Evolutionary conservation across 805 yeast species (phyloP).

Genomic region (Ogataea ramenticola): DNA sequence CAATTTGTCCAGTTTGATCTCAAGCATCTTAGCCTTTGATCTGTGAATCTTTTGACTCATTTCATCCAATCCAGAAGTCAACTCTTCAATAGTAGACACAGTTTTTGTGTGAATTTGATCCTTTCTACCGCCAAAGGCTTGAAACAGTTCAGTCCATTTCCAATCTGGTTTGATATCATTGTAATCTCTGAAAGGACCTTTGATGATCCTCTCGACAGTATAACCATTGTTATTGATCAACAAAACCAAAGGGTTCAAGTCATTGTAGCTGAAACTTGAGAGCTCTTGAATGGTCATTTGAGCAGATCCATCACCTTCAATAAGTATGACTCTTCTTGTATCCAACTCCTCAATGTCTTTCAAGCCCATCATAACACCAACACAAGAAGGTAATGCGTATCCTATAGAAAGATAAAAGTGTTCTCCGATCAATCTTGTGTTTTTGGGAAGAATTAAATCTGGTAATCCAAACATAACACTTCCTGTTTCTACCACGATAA

Average conservation of each 20-base stretch:
- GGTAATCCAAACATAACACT: slow-evolving; percentile 37
- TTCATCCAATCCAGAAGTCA: slow-evolving; percentile 28
- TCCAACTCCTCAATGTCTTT: slow-evolving; percentile 27
- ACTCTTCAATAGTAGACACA: slow-evolving; percentile 31
- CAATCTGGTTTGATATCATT: slow-evolving; percentile 41
- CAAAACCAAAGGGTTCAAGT: slow-evolving; percentile 34
- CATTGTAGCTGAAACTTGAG: slow-evolving; percentile 33
- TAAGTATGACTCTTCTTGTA: slow-evolving; percentile 31
- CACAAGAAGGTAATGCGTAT: slow-evolving; percentile 42
- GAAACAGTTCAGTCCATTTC: slow-evolving; percentile 64
- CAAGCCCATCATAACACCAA: slow-evolving; percentile 39
- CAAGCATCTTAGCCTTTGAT: slow-evolving; percentile 43
- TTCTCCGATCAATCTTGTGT: slow-evolving; percentile 30
- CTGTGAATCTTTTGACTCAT: slow-evolving; percentile 23
- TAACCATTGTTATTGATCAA: slow-evolving; percentile 45
- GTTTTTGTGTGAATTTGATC: slow-evolving; percentile 24
- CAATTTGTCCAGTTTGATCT: slow-evolving; percentile 48
- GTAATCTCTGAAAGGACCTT: slow-evolving; percentile 41
- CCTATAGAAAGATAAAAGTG: slow-evolving; percentile 45
- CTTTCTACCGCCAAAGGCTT: slow-evolving; percentile 52
- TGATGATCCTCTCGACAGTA: slow-evolving; percentile 42
- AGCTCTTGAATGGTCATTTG: slow-evolving; percentile 48
- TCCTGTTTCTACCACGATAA: slow-evolving; percentile 39
- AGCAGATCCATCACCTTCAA: slow-evolving; percentile 50
- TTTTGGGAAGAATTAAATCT: slow-evolving; percentile 29